Conservation (phyloP, 2,329 filamentous ascomycete species). For the Gaeumannomyces tritici region DNA sequence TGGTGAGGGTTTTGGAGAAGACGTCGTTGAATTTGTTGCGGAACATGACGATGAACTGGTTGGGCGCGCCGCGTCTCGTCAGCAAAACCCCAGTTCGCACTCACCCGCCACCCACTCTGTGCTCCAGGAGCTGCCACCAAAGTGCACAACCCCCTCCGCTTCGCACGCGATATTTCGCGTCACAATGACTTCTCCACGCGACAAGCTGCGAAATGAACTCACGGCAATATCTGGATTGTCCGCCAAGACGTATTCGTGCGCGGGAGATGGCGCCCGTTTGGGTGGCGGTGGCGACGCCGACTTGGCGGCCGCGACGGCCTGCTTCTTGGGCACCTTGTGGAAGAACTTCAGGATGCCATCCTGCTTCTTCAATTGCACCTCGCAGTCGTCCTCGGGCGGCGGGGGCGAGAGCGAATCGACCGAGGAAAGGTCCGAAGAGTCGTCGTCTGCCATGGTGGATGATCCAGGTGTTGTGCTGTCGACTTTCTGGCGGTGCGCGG, state of each 20-base stretch:
- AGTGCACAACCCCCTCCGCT: constrained; percentile 14
- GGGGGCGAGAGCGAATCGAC: constrained; percentile 36
- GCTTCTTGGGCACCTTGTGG: constrained; percentile 41
- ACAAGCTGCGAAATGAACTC: constrained; percentile 36
- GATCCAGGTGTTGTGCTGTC: neutral
- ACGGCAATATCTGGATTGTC: constrained; percentile 91
- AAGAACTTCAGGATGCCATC: constrained; percentile 60
- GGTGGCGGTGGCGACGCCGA: constrained; percentile 56
- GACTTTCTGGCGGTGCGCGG: neutral
- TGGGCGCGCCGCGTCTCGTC: neutral
- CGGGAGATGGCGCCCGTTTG: constrained; percentile 79
- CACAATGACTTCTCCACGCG: constrained; percentile 19
- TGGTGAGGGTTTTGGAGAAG: constrained; percentile 77
- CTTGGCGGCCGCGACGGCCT: constrained; percentile 32
- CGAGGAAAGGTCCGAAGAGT: constrained; percentile 55
- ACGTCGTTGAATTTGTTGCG: constrained; percentile 84
- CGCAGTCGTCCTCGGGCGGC: constrained; percentile 42
- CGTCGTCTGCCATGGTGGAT: constrained; percentile 46
- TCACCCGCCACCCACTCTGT: neutral
- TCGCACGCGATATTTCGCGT: constrained; percentile 46
- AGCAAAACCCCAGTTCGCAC: neutral
- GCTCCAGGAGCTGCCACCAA: constrained; percentile 5
- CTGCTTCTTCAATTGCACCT: constrained; percentile 39
- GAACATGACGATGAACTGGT: constrained; percentile 96
- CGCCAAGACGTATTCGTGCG: constrained; percentile 80